Conservation (phyloP, 2,329 filamentous ascomycete species). For the Colletotrichum karsti region DNA sequence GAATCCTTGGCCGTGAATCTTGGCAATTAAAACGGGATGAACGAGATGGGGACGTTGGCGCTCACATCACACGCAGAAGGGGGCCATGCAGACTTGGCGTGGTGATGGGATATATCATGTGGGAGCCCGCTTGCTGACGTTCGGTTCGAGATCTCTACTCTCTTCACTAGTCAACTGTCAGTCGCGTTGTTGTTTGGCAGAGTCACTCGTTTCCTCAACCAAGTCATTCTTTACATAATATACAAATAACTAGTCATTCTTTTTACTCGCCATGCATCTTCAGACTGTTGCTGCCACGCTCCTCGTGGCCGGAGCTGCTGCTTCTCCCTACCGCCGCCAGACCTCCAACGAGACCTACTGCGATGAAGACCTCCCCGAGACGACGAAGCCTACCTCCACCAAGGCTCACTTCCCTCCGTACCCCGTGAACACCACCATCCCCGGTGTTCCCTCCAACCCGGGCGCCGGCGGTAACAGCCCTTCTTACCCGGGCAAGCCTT, state of each 20-base stretch:
- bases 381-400: conserved; percentile 1
- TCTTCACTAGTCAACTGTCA: neutral
- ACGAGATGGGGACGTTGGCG: neutral
- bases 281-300: conserved; percentile 20
- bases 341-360: conserved; percentile 24
- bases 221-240: conserved; percentile 22
- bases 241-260: neutral
- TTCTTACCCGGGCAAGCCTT: conserved; percentile 6
- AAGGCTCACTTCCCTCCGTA: conserved; percentile 9
- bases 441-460: conserved; percentile 12
- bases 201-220: conserved; percentile 17
- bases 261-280: conserved; percentile 22
- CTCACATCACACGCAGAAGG: neutral
- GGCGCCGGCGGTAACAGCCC: neutral
- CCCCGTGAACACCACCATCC: conserved; percentile 18
- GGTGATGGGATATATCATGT: conserved; percentile 25
- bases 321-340: conserved; percentile 20
- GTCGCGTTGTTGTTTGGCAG: conserved; percentile 3
- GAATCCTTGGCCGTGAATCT: conserved; percentile 1
- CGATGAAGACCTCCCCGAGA: conserved; percentile 12
- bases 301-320: conserved; percentile 27
- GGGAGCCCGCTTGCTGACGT: neutral
- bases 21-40: conserved; percentile 23
- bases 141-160: neutral
- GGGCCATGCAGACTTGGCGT: conserved; percentile 5